phyloP scores from a whole-genome alignment of 2,329 filamentous ascomycete species.

The Huntiella omanensis region DNA sequence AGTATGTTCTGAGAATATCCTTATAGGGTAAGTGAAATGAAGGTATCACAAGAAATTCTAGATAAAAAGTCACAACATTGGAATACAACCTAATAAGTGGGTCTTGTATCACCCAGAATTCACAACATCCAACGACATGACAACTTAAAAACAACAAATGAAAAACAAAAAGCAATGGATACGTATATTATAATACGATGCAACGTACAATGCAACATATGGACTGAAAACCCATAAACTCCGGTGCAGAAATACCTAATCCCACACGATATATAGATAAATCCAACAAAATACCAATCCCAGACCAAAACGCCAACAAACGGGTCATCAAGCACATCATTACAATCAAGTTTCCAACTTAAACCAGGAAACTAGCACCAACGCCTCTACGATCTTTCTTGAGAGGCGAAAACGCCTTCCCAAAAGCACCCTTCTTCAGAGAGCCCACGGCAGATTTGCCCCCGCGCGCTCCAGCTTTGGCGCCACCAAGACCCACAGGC shows the following conservation, averaged over 20 bases:
- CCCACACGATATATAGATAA: too few relatives aligned
- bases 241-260: too few relatives aligned
- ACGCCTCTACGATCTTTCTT: conserved; percentile 50
- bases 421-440: conserved; percentile 23
- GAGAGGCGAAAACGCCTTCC: conserved; percentile 46
- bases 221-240: too few relatives aligned
- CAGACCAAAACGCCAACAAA: neutral
- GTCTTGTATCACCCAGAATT: neutral
- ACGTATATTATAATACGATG: too few relatives aligned
- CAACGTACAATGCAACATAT: too few relatives aligned
- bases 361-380: conserved; percentile 40
- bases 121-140: too few relatives aligned
- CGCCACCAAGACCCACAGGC: conserved; percentile 11
- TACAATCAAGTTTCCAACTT: conserved; percentile 6
- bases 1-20: neutral
- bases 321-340: neutral
- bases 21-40: neutral
- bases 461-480: conserved; percentile 2
- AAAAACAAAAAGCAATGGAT: too few relatives aligned
- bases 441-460: conserved; percentile 13
- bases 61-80: neutral
- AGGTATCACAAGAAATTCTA: neutral
- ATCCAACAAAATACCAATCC: neutral
- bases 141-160: too few relatives aligned
- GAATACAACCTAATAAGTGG: neutral